These are phyloP conservation scores for Fusarium sp. DNA, from an alignment of 2,329 filamentous ascomycete genomes.

Conservation along the genomic window DNA sequence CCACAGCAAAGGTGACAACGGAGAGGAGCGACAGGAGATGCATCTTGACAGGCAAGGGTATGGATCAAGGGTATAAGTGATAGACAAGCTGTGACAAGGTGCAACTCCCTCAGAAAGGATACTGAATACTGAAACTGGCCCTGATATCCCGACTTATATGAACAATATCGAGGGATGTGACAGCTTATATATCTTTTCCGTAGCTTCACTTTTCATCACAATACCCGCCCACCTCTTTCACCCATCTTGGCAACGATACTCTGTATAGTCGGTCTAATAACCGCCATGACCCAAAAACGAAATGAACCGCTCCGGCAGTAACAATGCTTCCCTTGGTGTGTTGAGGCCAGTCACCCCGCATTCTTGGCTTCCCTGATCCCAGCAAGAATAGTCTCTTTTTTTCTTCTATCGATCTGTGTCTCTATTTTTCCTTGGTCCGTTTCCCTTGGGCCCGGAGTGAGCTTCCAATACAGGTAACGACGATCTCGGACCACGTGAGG, in stretches of 20 bases:
- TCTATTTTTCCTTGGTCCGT: constrained; percentile 25
- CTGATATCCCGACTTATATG: constrained; percentile 22
- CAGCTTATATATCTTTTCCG: constrained; percentile 19
- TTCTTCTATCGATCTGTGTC: neutral
- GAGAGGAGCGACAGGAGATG: constrained; percentile 42
- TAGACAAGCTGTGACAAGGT: neutral
- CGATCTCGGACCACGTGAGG: constrained; percentile 38
- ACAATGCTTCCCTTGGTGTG: neutral
- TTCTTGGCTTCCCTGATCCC: constrained; percentile 27
- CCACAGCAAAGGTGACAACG: constrained; percentile 42
- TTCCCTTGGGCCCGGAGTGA: constrained; percentile 34
- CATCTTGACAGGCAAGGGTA: constrained; percentile 33
- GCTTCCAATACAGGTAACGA: constrained; percentile 42
- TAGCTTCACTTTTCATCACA: constrained; percentile 13
- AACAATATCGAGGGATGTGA: constrained; percentile 7
- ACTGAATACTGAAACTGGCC: constrained; percentile 3
- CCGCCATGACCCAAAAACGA: constrained; percentile 14
- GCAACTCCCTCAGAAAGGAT: constrained; percentile 8
- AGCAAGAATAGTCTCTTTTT: neutral
- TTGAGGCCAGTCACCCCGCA: constrained; percentile 27
- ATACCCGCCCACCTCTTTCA: constrained; percentile 18
- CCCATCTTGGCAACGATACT: constrained; percentile 17
- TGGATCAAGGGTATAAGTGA: neutral
- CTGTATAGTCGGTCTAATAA: constrained; percentile 9
- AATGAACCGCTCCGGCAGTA: constrained; percentile 13